A percentile compares a stretch with the other conserved stretches of the same genome.
Conservation (phyloP, 2,329 filamentous ascomycete genomes). For the Stenocarpella maydis region DNA sequence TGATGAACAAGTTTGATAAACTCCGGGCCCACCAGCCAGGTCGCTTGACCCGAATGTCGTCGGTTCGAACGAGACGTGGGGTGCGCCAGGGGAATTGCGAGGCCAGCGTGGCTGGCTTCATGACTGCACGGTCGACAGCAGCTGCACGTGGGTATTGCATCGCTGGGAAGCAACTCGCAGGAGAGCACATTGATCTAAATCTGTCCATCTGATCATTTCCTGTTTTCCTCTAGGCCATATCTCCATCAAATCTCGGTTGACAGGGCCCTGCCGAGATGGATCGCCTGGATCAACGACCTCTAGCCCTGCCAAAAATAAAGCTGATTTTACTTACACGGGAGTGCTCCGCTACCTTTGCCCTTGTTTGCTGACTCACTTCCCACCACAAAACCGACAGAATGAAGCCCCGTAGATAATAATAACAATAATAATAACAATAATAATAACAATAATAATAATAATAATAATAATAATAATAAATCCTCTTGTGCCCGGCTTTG, state of each 20-base stretch:
- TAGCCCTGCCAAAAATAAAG: conserved; percentile 30
- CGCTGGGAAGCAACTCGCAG: conserved; percentile 7
- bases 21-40: not conserved
- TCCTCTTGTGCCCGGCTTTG: not conserved
- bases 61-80: not conserved
- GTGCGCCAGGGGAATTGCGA: not conserved
- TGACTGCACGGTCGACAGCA: not conserved
- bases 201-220: conserved; percentile 14
- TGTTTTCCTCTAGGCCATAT: not conserved
- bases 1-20: not conserved
- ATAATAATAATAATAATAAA: no score
- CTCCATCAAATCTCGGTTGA: conserved; percentile 27
- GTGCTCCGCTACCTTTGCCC: conserved; percentile 6
- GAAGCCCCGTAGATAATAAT: no score
- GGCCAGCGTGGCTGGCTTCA: not conserved
- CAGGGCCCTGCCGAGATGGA: conserved; percentile 29
- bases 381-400: not conserved
- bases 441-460: no score
- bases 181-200: conserved; percentile 3
- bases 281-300: conserved; percentile 28
- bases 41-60: not conserved
- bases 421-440: no score
- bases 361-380: conserved; percentile 20
- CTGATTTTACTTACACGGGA: not conserved
- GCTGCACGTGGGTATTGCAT: conserved; percentile 16